Conservation (phyloP, 2,329 filamentous ascomycete genomes). For the Aureobasidium namibiae region DNA sequence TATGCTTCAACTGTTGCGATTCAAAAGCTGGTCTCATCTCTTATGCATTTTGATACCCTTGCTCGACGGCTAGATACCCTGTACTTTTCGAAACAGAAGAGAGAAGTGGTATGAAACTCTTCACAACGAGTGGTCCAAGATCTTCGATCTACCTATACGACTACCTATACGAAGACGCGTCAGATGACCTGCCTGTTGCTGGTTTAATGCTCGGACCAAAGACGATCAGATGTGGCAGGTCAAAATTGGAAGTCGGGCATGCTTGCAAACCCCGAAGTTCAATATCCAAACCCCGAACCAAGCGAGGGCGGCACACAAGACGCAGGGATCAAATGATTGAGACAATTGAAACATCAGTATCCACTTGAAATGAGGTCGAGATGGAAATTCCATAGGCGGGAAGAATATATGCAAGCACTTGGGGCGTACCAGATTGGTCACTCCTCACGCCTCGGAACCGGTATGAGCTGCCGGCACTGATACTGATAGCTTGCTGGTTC, state of each 20-base stretch:
- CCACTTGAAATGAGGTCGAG: neutral
- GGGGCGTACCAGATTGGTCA: neutral
- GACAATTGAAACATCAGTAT: neutral
- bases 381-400: neutral
- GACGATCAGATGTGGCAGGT: neutral
- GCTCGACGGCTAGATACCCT: no score
- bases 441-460: neutral
- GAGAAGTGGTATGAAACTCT: no score
- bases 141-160: no score
- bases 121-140: no score
- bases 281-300: neutral
- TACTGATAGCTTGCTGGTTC: neutral
- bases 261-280: neutral
- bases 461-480: neutral
- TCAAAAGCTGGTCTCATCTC: no score
- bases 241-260: neutral
- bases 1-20: no score
- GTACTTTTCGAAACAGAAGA: no score
- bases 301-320: neutral
- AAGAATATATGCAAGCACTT: neutral
- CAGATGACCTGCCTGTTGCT: no score
- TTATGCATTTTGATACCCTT: no score
- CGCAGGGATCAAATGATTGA: neutral
- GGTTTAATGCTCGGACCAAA: no score
- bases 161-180: no score